phyloP scores from a whole-genome alignment of 2,329 filamentous ascomycete genomes.

The Botrytis hyacinthi region DNA sequence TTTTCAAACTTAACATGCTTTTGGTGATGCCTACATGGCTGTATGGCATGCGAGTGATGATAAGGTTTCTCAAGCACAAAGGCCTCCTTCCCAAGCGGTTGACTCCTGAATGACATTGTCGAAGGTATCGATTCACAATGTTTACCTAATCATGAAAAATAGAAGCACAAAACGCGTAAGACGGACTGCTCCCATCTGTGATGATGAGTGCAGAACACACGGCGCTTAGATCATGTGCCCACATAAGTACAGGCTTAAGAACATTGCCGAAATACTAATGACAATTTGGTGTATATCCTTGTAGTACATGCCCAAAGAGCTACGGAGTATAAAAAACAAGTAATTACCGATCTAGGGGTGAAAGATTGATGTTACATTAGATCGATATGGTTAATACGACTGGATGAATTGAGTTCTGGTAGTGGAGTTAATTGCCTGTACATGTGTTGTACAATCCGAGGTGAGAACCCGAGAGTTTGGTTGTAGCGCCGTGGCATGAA shows the following conservation, averaged over 20 bases:
- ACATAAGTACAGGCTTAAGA: neutral
- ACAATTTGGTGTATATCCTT: neutral
- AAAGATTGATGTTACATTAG: neutral
- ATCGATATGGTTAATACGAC: neutral
- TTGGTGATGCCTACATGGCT: neutral
- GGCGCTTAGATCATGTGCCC: neutral
- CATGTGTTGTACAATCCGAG: neutral
- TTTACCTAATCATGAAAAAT: neutral
- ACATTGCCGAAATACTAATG: neutral
- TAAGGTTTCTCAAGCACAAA: neutral
- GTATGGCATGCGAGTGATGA: neutral
- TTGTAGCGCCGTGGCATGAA: constrained; percentile 10
- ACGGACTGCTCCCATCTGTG: neutral
- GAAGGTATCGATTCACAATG: neutral
- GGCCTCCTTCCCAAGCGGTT: neutral
- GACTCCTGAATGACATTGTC: neutral
- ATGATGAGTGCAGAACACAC: neutral
- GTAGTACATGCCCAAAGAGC: neutral
- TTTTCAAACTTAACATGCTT: neutral
- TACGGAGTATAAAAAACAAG: neutral
- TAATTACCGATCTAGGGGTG: neutral
- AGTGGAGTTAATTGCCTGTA: neutral
- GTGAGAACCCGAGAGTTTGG: constrained; percentile 6
- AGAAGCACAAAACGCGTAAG: neutral
- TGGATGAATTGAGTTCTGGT: neutral